phyloP scores from a whole-genome alignment of 2,329 filamentous ascomycete species.

The Paecilomyces variotii region DNA sequence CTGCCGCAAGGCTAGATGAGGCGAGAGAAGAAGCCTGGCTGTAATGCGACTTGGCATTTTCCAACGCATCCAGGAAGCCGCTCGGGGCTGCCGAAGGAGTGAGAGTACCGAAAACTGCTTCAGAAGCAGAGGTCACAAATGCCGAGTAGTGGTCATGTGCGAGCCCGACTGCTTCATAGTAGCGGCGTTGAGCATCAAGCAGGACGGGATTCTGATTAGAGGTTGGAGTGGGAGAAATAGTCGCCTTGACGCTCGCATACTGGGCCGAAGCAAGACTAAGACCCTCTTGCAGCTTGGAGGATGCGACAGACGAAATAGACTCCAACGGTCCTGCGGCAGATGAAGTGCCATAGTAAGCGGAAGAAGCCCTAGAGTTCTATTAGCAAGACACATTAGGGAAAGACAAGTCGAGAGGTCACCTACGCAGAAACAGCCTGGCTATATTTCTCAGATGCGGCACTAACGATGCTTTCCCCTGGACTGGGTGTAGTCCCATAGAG shows the following conservation, averaged over 20 bases:
- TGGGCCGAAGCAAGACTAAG: slow-evolving; percentile 62
- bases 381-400: slow-evolving; percentile 1
- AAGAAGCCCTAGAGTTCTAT: slow-evolving; percentile 39
- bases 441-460: slow-evolving; percentile 46
- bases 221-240: slow-evolving; percentile 56
- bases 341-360: slow-evolving; percentile 47
- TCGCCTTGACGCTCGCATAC: slow-evolving; percentile 60
- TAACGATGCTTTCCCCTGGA: too few species aligned
- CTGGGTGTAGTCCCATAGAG: too few species aligned
- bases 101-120: slow-evolving; percentile 58
- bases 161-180: slow-evolving; percentile 69
- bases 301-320: slow-evolving; percentile 59
- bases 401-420: slow-evolving; percentile 16
- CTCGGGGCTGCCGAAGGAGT: slow-evolving; percentile 32
- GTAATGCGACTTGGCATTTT: slow-evolving; percentile 29
- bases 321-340: slow-evolving; percentile 47
- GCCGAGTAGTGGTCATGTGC: slow-evolving; percentile 73
- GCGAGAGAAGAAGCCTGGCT: slow-evolving; percentile 28
- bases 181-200: slow-evolving; percentile 57
- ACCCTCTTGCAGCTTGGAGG: slow-evolving; percentile 62
- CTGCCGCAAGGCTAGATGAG: slow-evolving; percentile 32
- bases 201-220: slow-evolving; percentile 46
- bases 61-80: slow-evolving; percentile 26
- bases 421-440: slow-evolving; percentile 50
- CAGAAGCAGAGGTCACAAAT: slow-evolving; percentile 64